A percentile compares a stretch with the other conserved stretches of the same genome.
Conservation (phyloP, 805 yeast species). For the Lipomyces oligophaga region DNA sequence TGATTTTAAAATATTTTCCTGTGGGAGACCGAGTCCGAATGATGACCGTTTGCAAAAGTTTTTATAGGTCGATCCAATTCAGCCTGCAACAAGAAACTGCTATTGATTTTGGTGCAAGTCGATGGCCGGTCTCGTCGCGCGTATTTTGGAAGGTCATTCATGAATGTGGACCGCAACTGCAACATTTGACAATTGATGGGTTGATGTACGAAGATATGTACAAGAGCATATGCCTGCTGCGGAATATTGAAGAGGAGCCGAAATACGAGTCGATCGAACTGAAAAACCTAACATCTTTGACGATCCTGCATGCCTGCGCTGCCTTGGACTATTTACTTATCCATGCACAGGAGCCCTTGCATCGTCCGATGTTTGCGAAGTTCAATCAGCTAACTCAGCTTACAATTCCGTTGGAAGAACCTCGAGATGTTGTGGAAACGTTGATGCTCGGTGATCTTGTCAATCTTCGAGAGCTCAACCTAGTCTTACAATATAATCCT, state of each 20-base stretch:
- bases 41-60: neutral
- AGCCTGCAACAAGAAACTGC: neutral
- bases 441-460: conserved; percentile 8
- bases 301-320: conserved; percentile 1
- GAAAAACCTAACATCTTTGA: neutral
- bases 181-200: neutral
- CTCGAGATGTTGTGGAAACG: conserved; percentile 7
- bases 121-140: conserved; percentile 2
- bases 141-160: neutral
- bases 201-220: neutral
- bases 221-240: neutral
- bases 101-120: conserved; percentile 1
- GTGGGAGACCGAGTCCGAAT: neutral
- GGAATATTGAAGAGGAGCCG: neutral
- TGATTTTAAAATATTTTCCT: neutral
- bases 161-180: neutral
- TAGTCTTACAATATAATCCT: conserved; percentile 1
- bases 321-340: conserved; percentile 3
- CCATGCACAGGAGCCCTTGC: neutral
- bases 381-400: neutral
- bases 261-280: neutral
- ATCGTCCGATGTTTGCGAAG: neutral
- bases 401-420: conserved; percentile 6
- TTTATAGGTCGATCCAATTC: neutral
- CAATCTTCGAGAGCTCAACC: conserved; percentile 1